phyloP scores from a whole-genome alignment of 1,284 basidiomycete species.

The Prillingera fragicola region DNA sequence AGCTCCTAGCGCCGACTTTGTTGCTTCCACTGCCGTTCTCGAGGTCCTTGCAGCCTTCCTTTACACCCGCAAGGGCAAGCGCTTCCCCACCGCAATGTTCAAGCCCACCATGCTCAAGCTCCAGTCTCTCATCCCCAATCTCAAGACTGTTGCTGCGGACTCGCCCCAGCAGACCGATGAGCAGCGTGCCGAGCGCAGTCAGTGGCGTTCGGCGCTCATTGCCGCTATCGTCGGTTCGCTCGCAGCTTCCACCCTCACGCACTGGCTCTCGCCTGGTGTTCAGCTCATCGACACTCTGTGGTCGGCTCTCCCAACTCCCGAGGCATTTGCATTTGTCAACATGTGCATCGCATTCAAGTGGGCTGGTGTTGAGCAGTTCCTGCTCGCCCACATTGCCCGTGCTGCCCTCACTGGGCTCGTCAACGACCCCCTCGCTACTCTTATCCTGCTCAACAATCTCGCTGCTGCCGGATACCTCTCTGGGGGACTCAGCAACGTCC shows the following conservation, averaged over 20 bases:
- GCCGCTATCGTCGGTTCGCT: conserved; percentile 32
- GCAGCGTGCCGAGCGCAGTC: neutral
- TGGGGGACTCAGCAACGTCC: conserved; percentile 43
- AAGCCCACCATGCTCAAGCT: conserved; percentile 38
- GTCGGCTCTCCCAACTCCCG: conserved; percentile 25
- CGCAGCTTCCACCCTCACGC: conserved; percentile 42
- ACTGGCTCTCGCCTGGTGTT: conserved; percentile 48
- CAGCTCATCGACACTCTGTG: conserved; percentile 42
- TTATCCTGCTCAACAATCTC: conserved; percentile 44
- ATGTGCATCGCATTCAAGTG: conserved; percentile 42
- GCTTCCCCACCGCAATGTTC: conserved; percentile 51
- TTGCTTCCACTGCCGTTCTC: conserved; percentile 22
- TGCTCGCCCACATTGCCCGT: conserved; percentile 31
- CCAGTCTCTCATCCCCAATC: conserved; percentile 16
- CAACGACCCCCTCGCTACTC: conserved; percentile 34
- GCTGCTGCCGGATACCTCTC: conserved; percentile 38
- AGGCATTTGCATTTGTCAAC: conserved; percentile 40
- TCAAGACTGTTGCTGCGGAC: conserved; percentile 4
- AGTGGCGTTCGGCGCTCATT: conserved; percentile 31
- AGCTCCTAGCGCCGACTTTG: neutral
- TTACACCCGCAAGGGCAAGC: conserved; percentile 47
- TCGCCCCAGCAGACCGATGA: conserved; percentile 3
- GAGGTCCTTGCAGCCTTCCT: conserved; percentile 50
- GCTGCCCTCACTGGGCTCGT: conserved; percentile 27
- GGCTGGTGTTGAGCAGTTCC: conserved; percentile 47